Evolutionary conservation across 2,329 filamentous ascomycete genomes (phyloP), one percentile per base, ranked within the genome.

Genomic region (Bipolaris cookei): DNA sequence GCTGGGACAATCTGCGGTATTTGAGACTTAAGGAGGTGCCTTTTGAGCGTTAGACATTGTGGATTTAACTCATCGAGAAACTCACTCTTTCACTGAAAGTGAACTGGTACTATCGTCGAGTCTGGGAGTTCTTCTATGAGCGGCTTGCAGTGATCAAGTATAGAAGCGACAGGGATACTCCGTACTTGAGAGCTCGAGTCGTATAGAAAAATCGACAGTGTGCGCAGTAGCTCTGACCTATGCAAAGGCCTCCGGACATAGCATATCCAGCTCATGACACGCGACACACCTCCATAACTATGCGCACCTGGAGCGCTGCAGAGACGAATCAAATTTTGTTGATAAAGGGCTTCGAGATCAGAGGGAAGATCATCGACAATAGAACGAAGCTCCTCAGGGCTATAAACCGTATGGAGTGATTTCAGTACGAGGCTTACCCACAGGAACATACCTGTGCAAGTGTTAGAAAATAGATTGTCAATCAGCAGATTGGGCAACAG

Each of bases 111-210:
- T 14, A 69, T 42, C 5, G 57, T 56, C 4, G 56, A 50, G 34
- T 60, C 56, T 13, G 51, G 32, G 23, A 47, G 54, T 34, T 67
- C 62, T 43, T 69, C 66, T 13, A 69, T 54, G 10, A 69, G 18
- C 25, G 68, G 69, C 38, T 66, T 66, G 59, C 67, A 72, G 34
- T 65, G 49, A 44, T 70, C 62, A 2, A 71, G 52, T 21, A 69
- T 46, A 34, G 58, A n/a, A 10, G 61, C 53, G 3, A 68, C 44
- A 11, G 46, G 42, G 6, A 54, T 32, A n/a, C 32, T 55, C 18
- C 39, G 53, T 14, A 52, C 42, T 16, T 62, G 34, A 20, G 63
- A 38, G 14, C 41, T 50, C 4, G 14, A 8, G 8, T 41, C 23
- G 14, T 18, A 18, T 28, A 52, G 32, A 41, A 39, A 13, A 13